Evolutionary conservation across 495 filamentous ascomycete genomes (phyloP), one percentile per base, ranked within the genome.

Genomic region (Penicillium cosmopolitanum): DNA sequence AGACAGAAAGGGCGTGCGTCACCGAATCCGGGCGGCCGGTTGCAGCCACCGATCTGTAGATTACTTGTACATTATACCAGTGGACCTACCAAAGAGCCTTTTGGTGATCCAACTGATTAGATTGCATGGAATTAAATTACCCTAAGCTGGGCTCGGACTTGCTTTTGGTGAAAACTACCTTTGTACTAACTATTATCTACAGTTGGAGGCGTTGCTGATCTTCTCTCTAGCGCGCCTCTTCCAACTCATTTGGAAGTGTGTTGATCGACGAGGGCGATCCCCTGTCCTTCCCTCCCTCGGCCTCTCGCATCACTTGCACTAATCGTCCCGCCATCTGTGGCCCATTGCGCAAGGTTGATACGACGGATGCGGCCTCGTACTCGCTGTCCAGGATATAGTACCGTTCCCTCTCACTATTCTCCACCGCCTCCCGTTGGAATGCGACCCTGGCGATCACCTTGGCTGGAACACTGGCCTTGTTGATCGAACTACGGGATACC

Each of bases 311-410:
- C 68, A 76, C 56, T 50, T 69, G 70, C 47, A 68, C 50, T 36
- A 78, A 58, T 54, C 74, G 31, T 9, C 46, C 62, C 31, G 71
- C 71, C 69, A 74, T 73, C 53, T 58, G 55, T 21, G 66, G 33
- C 23, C 55, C 61, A 48, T 76, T 64, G 28, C 71, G 75, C 53
- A 78, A 42, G n/a, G 60, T 55, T 15, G 65, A 56, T 57, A 76
- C 61, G 65, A 76, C 73, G 63, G 73, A 78, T 68, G 62, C 70
- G 66, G 73, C 75, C 47, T 78, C 73, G 47, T 76, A 78, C 50
- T 75, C 72, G 51, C 61, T 65, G 25, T 74, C 69, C 43, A 77
- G 59, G 34, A 78, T 73, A 66, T 68, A 76, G 66, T 78, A 78
- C 53, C 68, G 70, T 55, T 78, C 76, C 44, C 64, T 68, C 19